Evolutionary conservation across 2,329 filamentous ascomycete species (phyloP).

Genomic region (Colletotrichum kahawae): DNA sequence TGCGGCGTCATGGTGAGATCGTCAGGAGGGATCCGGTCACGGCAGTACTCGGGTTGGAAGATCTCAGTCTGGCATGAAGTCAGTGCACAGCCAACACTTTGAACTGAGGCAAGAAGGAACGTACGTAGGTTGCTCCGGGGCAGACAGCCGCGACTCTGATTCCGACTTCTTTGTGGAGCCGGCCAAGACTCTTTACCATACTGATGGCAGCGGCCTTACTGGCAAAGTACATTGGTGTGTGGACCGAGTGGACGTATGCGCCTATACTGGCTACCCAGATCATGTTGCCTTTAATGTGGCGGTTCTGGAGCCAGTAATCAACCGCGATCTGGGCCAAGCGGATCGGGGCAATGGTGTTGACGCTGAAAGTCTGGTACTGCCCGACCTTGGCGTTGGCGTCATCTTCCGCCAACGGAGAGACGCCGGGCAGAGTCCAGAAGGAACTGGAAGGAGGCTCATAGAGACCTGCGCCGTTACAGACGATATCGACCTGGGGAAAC

Average conservation of each 20-base stretch:
- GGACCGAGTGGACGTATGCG: slow-evolving; percentile 31
- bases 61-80: not conserved
- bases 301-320: slow-evolving; percentile 32
- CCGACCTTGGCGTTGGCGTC: slow-evolving; percentile 23
- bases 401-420: slow-evolving; percentile 25
- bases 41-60: not conserved
- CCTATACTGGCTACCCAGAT: slow-evolving; percentile 32
- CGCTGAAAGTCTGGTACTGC: slow-evolving; percentile 27
- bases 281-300: slow-evolving; percentile 39
- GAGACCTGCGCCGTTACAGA: slow-evolving; percentile 24
- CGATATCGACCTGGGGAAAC: slow-evolving; percentile 23
- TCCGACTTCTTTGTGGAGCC: not conserved
- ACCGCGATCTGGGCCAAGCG: slow-evolving; percentile 31
- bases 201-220: slow-evolving; percentile 31
- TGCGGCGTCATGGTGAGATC: not conserved
- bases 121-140: not conserved
- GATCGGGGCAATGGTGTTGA: slow-evolving; percentile 32
- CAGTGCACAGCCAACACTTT: not conserved
- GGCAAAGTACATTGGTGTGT: slow-evolving; percentile 33
- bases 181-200: not conserved
- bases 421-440: slow-evolving; percentile 32
- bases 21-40: not conserved
- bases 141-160: not conserved
- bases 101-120: not conserved
- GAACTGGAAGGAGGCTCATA: slow-evolving; percentile 30